Base-by-base conservation (phyloP, 805 yeast species). In the Hanseniaspora vineae region DNA sequence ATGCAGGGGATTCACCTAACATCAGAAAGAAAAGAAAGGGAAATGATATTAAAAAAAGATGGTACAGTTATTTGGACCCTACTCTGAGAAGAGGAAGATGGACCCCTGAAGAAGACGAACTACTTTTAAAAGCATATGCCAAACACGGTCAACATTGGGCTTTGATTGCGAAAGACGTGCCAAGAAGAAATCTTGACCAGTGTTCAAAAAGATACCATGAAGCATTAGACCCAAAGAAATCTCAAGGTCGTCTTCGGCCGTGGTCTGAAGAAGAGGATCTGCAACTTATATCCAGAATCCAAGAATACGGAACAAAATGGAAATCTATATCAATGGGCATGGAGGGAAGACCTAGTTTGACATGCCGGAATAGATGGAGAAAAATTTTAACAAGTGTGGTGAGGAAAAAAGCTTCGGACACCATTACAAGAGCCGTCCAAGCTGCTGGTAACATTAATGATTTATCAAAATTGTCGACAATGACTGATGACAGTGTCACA, bases 311-410 rank as follows among this genome's bases (percentile, higher is more conserved):
- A 32, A 85, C 96, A 0, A 81, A 84, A 59, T 89, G 97, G 97
- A 75, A 92, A 55, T 77, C 82, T 1, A 83, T 89, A 1, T 78
- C 94, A 1, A 58, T 66, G 42, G 80, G 77, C 44, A 76, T 89
- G 71, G 72, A 75, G 39, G 82, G 89, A 42, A 68, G 97, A 48
- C 95, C 97, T 5, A 80, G 92, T 52, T 72, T 89, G 49, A 86
- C 95, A 0, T 88, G 96, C 61, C 70, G 97, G 52, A 89, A 89
- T 64, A 72, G 96, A 52, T 89, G 96, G 96, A 74, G 96, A 55
- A 87, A 84, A 58, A 75, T 86, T 33, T 81, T 83, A 49, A 82
- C 89, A 1, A 79, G 78, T 53, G 86, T 83, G 39, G 85, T 79
- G 4, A 65, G 84, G 59, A 81, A 81, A 32, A 73, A 75, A 53